Evolutionary conservation across 208 protist genomes (phyloP), one percentile per base, ranked within the genome.

Genomic region (Balamuthia mandrillaris): DNA sequence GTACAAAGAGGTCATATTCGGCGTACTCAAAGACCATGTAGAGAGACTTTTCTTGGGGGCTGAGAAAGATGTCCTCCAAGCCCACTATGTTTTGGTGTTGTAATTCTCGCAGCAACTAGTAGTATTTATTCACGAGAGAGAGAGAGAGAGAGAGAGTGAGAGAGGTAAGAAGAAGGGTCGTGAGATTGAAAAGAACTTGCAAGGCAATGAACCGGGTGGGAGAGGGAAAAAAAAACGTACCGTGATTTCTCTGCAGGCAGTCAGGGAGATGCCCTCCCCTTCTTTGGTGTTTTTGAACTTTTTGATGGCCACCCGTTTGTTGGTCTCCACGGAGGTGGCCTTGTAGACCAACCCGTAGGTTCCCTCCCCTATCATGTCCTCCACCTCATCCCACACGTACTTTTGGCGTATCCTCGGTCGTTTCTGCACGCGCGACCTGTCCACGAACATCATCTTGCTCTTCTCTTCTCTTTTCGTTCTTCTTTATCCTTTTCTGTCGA

Each of bases 21-120:
- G 91, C 91, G 81, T 89, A 93, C 42, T 93, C 91, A 42, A 92
- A 92, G 16, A 92, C 87, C 56, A 93, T 56, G 81, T 87, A 91
- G 49, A 91, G 56, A 16, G 65, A 51, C 60, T 89, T 86, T 24
- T 88, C 84, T 77, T 89, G 82, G 4, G 84, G 85, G 31, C 74
- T 68, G 31, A 91, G 63, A 82, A 72, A 79, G 44, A 91, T 78
- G 60, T 91, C 89, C 52, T 58, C 27, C 52, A 91, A 35, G 54
- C 63, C 81, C 24, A 91, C 70, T 33, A 91, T 88, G 84, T 91
- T 90, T 33, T 89, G 86, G 54, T 91, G 77, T 24, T 72, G 42
- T 47, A 91, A 42, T 74, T 91, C 89, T 78, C 83, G 87, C 37
- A 91, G 61, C 88, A 91, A 75, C 89, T 91, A 58, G n/a, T n/a